Base-by-base conservation (phyloP, 257 asterid species). In the Przewalskia tangutica region DNA sequence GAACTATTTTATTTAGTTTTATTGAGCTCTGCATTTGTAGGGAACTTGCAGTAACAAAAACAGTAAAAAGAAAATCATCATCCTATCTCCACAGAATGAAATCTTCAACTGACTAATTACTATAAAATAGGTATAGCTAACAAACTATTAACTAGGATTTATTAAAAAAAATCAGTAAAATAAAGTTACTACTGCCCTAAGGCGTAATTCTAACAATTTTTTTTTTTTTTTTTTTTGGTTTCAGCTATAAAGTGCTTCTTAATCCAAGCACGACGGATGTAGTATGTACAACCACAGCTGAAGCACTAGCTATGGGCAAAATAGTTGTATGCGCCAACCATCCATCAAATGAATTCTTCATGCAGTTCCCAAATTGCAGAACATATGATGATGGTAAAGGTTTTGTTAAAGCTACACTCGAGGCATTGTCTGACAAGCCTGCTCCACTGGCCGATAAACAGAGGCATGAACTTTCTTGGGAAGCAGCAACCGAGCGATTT, bases 191-290 rank as follows among this genome's bases (percentile, higher is more conserved):
- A 2, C 32, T 27, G 1, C 32, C 32, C 32, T 1, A 27, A 27
- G 32, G 32, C 32, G 32, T 27, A 27, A 27, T 27, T 27, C 32
- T 27, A 27, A 27, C 32, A 27, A 27, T 27, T 7, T 48, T 48
- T 48, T 12, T 4, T 4, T 4, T 5, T 70, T 11, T 73, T 27
- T 70, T 3, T 1, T 6, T 71, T 71, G 58, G 48, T 76, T 88
- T 83, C 93, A 96, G 99, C 87, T 94, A 93, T 60, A 96, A 91
- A 90, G 98, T 96, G 88, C 94, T 96, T 89, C 46, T 96, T 73
- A 96, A 96, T 82, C 99, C 98, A 16, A 96, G 99, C 92, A 96
- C 99, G 34, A 96, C 98, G 0, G 99, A 96, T 67, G 99, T 96
- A 56, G 98, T 96, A 84, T 96, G 99, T 92, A 96, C 98, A 17